These are phyloP conservation scores for Diaporthe citrichinensis DNA, from an alignment of 2,329 filamentous ascomycete genomes.

Conservation along the genomic window DNA sequence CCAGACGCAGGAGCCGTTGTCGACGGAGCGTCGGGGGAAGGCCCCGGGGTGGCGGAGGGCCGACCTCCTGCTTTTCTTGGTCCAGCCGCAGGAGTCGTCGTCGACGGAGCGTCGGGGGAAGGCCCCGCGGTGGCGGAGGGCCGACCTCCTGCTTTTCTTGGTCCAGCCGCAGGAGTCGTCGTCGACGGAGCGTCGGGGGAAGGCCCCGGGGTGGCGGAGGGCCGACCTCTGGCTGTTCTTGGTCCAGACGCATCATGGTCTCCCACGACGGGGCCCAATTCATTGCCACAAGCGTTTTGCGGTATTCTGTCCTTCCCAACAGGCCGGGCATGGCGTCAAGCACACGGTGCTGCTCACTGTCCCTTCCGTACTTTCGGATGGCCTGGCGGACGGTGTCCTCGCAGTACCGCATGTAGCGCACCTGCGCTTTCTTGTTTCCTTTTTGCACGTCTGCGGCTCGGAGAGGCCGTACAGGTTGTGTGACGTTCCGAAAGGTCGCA, in stretches of 20 bases:
- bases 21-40: background rate
- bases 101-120: background rate
- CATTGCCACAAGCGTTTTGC: too few relatives aligned
- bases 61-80: background rate
- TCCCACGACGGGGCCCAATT: background rate
- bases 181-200: background rate
- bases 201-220: background rate
- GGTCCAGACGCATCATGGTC: background rate
- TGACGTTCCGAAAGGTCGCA: background rate
- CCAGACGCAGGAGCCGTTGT: background rate
- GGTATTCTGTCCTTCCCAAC: background rate
- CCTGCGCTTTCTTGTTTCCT: fast-evolving
- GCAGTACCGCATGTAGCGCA: background rate
- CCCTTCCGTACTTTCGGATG: background rate
- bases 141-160: background rate
- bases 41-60: background rate
- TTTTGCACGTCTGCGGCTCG: fast-evolving
- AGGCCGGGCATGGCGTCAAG: background rate
- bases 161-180: background rate
- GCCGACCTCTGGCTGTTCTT: background rate
- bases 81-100: background rate
- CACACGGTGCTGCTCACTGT: background rate
- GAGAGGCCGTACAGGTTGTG: background rate
- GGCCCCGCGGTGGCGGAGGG: background rate
- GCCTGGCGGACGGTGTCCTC: background rate